Conservation (phyloP, 2,329 filamentous ascomycete species). For the Pyricularia pennisetigena region DNA sequence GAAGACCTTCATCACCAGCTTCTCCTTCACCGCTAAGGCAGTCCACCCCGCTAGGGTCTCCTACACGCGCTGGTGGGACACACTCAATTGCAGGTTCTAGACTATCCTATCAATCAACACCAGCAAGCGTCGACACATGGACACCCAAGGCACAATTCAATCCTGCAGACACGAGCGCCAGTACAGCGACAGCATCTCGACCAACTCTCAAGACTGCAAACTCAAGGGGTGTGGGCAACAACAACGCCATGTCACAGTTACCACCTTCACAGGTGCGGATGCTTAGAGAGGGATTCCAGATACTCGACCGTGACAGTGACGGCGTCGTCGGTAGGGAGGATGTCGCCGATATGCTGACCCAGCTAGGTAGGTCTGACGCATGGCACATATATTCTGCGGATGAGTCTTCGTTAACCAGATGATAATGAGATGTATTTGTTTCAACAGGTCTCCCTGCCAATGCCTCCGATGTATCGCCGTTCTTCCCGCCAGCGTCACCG, state of each 20-base stretch:
- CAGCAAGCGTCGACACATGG: slow-evolving; percentile 21
- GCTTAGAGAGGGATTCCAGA: slow-evolving; percentile 86
- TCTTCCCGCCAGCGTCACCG: slow-evolving; percentile 66
- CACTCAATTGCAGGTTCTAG: slow-evolving; percentile 36
- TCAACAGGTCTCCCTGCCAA: slow-evolving; percentile 61
- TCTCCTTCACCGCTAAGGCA: slow-evolving; percentile 58
- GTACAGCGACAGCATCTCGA: neutral
- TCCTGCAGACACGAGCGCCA: neutral
- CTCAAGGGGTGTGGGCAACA: slow-evolving; percentile 27
- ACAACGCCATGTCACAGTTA: slow-evolving; percentile 58
- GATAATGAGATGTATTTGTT: neutral
- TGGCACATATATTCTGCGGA: neutral
- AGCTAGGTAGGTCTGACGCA: slow-evolving; percentile 52
- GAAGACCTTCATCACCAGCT: slow-evolving; percentile 49
- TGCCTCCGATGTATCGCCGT: slow-evolving; percentile 60
- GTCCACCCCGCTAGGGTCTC: slow-evolving; percentile 44
- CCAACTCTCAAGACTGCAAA: slow-evolving; percentile 9
- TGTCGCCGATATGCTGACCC: slow-evolving; percentile 76
- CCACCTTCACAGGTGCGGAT: slow-evolving; percentile 76
- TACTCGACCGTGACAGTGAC: slow-evolving; percentile 82
- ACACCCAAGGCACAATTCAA: slow-evolving; percentile 14
- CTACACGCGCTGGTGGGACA: slow-evolving; percentile 44
- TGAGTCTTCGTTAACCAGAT: neutral
- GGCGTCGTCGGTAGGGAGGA: slow-evolving; percentile 74
- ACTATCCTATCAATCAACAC: slow-evolving; percentile 25